Conservation (phyloP, 768 basidiomycete species). For the Naganishia antarctica region DNA sequence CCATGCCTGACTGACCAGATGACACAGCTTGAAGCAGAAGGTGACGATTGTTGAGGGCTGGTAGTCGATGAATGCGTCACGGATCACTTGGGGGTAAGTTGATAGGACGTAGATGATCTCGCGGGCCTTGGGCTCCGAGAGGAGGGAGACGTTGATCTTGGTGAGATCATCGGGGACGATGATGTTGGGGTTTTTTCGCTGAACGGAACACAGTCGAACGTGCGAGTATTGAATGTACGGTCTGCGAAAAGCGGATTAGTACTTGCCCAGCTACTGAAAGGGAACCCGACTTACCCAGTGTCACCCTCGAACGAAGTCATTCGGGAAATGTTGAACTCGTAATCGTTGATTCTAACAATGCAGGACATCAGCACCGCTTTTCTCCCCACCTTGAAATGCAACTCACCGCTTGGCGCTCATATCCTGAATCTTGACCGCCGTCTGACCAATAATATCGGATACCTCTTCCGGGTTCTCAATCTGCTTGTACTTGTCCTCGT, state of each 20-base stretch:
- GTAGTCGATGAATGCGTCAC: constrained; percentile 72
- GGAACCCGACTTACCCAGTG: constrained; percentile 56
- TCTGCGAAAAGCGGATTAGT: constrained; percentile 26
- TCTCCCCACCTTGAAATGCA: neutral
- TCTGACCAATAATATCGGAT: constrained; percentile 79
- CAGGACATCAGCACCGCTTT: neutral
- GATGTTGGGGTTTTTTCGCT: constrained; percentile 83
- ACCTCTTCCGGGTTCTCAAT: constrained; percentile 80
- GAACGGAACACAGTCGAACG: constrained; percentile 82
- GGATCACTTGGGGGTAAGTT: constrained; percentile 85
- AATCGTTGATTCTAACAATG: constrained; percentile 78
- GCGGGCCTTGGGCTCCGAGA: constrained; percentile 69
- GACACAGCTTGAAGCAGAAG: constrained; percentile 77
- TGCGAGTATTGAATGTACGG: constrained; percentile 96
- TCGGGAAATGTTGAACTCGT: constrained; percentile 87
- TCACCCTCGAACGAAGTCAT: constrained; percentile 96
- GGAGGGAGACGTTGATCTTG: constrained; percentile 64
- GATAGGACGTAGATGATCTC: constrained; percentile 83
- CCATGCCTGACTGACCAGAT: constrained; percentile 88
- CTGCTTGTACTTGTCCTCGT: constrained; percentile 83
- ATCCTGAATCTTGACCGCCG: constrained; percentile 95
- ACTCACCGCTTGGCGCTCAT: constrained; percentile 85
- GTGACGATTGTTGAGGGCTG: constrained; percentile 90
- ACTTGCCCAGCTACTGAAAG: neutral
- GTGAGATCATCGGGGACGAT: constrained; percentile 56